A percentile compares a stretch with the other conserved stretches of the same genome.
Evolutionary conservation across 2,329 filamentous ascomycete species (phyloP).

Genomic region (Pestalotiopsis sp.): DNA sequence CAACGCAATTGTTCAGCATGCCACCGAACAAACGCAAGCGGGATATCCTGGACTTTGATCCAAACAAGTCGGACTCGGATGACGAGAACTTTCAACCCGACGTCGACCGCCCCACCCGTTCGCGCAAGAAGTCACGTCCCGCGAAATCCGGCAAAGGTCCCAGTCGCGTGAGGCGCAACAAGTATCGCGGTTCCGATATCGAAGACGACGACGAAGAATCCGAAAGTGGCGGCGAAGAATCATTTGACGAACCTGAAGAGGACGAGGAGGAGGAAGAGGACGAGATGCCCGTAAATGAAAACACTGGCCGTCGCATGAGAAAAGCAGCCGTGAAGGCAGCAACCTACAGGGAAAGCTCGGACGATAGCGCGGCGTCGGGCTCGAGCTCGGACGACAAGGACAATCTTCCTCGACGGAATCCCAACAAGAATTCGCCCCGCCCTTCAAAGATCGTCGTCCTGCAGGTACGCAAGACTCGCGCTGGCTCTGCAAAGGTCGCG

Average conservation of each 20-base stretch:
- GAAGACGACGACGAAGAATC: slow-evolving; percentile 59
- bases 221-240: slow-evolving; percentile 54
- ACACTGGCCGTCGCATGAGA: slow-evolving; percentile 46
- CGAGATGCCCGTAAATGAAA: slow-evolving; percentile 38
- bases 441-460: slow-evolving; percentile 47
- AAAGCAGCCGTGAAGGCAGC: slow-evolving; percentile 44
- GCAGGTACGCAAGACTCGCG: slow-evolving; percentile 32
- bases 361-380: slow-evolving; percentile 34
- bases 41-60: slow-evolving; percentile 59
- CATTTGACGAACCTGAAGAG: slow-evolving; percentile 45
- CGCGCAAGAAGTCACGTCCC: slow-evolving; percentile 42
- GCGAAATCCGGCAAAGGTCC: slow-evolving; percentile 32
- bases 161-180: slow-evolving; percentile 26
- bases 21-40: slow-evolving; percentile 56
- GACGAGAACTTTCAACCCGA: slow-evolving; percentile 67
- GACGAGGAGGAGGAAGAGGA: slow-evolving; percentile 34
- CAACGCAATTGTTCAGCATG: slow-evolving; percentile 33
- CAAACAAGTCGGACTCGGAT: slow-evolving; percentile 66
- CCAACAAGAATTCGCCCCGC: slow-evolving; percentile 28
- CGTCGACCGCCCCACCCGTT: slow-evolving; percentile 34
- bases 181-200: slow-evolving; percentile 63
- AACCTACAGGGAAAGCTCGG: slow-evolving; percentile 49
- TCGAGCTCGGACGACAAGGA: slow-evolving; percentile 33
- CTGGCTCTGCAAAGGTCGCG: slow-evolving; percentile 15
- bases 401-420: slow-evolving; percentile 34